Evolutionary conservation across 2,329 filamentous ascomycete species (phyloP).

Genomic region (Penicillium occitanis): DNA sequence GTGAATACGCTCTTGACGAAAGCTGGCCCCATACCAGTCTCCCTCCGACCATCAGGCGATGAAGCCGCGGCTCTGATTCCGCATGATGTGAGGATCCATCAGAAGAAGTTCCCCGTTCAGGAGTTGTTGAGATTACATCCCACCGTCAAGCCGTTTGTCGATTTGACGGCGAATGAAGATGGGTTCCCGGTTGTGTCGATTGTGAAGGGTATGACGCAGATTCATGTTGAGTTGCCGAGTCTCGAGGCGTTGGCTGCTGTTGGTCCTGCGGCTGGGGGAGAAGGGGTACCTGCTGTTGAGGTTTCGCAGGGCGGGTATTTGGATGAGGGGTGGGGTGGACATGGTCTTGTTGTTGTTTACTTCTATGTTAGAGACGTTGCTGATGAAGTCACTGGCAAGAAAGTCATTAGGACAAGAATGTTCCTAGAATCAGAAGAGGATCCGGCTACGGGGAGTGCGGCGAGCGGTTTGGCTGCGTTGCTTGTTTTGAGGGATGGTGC

Average conservation of each 20-base stretch:
- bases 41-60: slow-evolving; percentile 18
- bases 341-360: slow-evolving; percentile 33
- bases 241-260: slow-evolving; percentile 57
- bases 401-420: slow-evolving; percentile 36
- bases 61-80: slow-evolving; percentile 30
- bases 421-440: slow-evolving; percentile 33
- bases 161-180: not conserved
- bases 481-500: slow-evolving; percentile 48
- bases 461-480: slow-evolving; percentile 57
- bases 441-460: slow-evolving; percentile 56
- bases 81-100: slow-evolving; percentile 39
- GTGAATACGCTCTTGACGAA: slow-evolving; percentile 52
- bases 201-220: slow-evolving; percentile 53
- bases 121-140: slow-evolving; percentile 32
- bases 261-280: slow-evolving; percentile 28
- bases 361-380: slow-evolving; percentile 46
- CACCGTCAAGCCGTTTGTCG: slow-evolving; percentile 28
- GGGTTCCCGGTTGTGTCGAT: slow-evolving; percentile 39
- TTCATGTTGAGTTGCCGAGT: slow-evolving; percentile 62
- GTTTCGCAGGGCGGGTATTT: slow-evolving; percentile 26
- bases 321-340: slow-evolving; percentile 35
- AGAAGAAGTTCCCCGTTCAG: slow-evolving; percentile 26
- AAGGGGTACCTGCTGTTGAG: slow-evolving; percentile 24
- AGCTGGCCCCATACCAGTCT: slow-evolving; percentile 57
- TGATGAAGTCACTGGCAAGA: slow-evolving; percentile 55